A percentile compares a stretch with the other conserved stretches of the same genome.
Conservation (phyloP, 176 grass and related monocot species). For the Eleusine coracana region DNA sequence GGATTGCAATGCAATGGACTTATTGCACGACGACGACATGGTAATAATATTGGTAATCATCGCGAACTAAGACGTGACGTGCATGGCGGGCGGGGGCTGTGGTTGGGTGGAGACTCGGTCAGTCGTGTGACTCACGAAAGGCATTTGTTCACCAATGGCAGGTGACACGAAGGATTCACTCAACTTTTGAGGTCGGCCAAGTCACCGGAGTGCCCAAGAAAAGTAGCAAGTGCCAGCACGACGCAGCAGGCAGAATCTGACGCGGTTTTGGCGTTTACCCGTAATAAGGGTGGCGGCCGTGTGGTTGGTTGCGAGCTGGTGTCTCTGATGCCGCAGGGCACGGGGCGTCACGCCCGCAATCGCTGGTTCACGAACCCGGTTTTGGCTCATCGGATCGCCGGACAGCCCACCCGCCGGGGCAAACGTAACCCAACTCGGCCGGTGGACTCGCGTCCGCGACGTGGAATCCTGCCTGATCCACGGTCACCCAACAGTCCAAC, state of each 20-base stretch:
- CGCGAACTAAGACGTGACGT: background rate
- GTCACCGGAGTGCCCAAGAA: background rate
- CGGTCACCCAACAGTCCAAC: background rate
- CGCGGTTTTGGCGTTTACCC: background rate
- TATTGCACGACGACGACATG: background rate
- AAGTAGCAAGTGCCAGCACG: background rate
- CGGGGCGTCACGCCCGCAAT: background rate
- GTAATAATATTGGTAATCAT: background rate
- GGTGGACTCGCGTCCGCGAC: background rate
- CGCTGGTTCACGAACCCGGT: background rate
- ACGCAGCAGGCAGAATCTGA: background rate
- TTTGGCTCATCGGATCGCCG: background rate
- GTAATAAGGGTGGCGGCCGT: background rate
- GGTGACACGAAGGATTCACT: conserved; percentile 4
- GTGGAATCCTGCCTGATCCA: background rate
- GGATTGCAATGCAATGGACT: background rate
- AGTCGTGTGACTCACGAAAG: background rate
- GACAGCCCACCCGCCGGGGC: background rate
- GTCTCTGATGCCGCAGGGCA: background rate
- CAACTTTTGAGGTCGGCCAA: background rate
- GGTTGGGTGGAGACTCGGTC: conserved; percentile 20
- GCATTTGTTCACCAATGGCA: background rate
- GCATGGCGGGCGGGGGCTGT: background rate
- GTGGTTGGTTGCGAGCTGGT: background rate
- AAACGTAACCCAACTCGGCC: background rate